These are phyloP conservation scores for Cerrena zonata DNA, from an alignment of 1,284 basidiomycete genomes.

Conservation along the genomic window DNA sequence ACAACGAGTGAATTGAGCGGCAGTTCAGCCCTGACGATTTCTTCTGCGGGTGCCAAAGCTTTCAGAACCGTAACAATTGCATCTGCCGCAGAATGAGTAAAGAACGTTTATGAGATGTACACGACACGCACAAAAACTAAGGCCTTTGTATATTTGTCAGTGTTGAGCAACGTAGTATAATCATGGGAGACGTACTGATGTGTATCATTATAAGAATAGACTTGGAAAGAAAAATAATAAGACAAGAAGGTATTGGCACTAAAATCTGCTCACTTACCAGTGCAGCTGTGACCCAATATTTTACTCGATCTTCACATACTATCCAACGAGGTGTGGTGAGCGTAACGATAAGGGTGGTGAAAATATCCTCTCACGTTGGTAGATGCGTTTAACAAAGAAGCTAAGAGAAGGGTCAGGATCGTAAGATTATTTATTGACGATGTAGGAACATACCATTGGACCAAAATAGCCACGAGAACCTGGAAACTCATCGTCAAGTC, in stretches of 20 bases:
- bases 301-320: not conserved
- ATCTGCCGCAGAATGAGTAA: conserved; percentile 1
- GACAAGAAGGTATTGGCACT: too few relatives aligned
- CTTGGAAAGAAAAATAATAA: too few relatives aligned
- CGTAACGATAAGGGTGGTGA: too few relatives aligned
- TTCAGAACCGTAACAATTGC: too few relatives aligned
- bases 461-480: conserved; percentile 3
- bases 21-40: not conserved
- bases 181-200: conserved; percentile 1
- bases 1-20: conserved; percentile 1
- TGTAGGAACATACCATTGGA: conserved; percentile 7
- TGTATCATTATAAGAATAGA: not conserved
- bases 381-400: conserved; percentile 8
- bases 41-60: too few relatives aligned
- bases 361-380: conserved; percentile 6
- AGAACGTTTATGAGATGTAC: conserved; percentile 3
- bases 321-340: too few relatives aligned
- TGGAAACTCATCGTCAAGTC: not conserved
- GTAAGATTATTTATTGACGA: too few relatives aligned
- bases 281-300: conserved; percentile 1
- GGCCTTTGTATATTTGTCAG: too few relatives aligned
- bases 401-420: not conserved
- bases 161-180: not conserved
- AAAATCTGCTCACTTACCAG: conserved; percentile 6
- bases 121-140: too few relatives aligned